Percentiles rank a stretch among this genome's conserved stretches.
Conservation (phyloP, 2,329 filamentous ascomycete genomes). For the Ceratocystis variospora region DNA sequence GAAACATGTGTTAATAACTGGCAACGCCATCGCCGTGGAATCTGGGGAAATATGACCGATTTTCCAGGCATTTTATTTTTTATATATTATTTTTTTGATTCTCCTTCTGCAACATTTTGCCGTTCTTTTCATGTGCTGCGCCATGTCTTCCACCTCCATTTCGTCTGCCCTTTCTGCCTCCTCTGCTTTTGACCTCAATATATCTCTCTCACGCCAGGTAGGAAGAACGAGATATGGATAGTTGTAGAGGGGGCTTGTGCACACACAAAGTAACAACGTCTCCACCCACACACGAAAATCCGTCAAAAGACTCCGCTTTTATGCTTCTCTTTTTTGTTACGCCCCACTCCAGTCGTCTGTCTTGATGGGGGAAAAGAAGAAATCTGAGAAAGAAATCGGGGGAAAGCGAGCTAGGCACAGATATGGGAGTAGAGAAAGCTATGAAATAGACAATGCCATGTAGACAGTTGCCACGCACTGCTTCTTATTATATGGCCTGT, state of each 20-base stretch:
- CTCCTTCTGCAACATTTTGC: too few species aligned
- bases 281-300: conserved; percentile 8
- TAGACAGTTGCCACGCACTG: too few species aligned
- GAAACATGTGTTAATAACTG: not conserved
- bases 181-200: too few species aligned
- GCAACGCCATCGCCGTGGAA: not conserved
- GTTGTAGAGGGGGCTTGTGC: not conserved
- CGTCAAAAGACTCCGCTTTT: not conserved
- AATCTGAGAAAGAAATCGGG: not conserved
- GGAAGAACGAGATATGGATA: not conserved
- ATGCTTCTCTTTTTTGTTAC: not conserved
- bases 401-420: not conserved
- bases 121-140: too few species aligned
- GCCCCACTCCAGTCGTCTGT: not conserved
- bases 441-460: not conserved
- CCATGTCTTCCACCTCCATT: too few species aligned
- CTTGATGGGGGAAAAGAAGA: not conserved
- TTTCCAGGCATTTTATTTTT: not conserved
- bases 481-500: too few species aligned
- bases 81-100: not conserved
- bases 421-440: not conserved
- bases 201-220: too few species aligned
- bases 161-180: too few species aligned
- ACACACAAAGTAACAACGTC: not conserved
- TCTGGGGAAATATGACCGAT: not conserved